Base-by-base conservation (phyloP, 768 basidiomycete genomes). In the Strobilomyces confusus region DNA sequence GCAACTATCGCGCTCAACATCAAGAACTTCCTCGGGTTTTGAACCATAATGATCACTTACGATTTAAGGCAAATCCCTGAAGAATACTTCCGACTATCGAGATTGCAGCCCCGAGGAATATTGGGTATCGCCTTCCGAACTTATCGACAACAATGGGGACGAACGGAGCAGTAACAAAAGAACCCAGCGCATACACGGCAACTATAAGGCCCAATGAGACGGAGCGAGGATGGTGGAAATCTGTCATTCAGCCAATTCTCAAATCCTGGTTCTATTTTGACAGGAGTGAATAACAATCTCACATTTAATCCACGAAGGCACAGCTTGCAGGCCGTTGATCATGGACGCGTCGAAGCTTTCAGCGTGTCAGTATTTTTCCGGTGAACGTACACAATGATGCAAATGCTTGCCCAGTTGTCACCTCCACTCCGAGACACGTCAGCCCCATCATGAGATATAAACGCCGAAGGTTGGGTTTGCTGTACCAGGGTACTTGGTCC, bases 291-390 rank as follows among this genome's bases (percentile, higher is more conserved):
- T 15, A 15, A 29, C 11, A 1, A n/a, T 6, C 75, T 57, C 45
- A 84, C 83, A 83, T 1, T 66, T 67, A 56, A 78, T 73, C 80
- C 80, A 84, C 0, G 80, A 77, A 20, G 75, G 67, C 6, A 84
- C 82, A 0, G 80, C 80, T 65, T 84, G 83, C 43, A 84, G 62
- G 38, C 80, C 83, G 56, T 83, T 84, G 63, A 84, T 74, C 83
- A 83, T 82, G 2, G 80, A 81, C 0, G 78, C 80, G 7, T 62
- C 61, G 12, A 60, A 60, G 0, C 61, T 62, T 51, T 49, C 4
- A 1, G 20, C 2, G 3, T 3, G 17, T 60, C 40, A 60, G 14
- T 5, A n/a, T 9, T n/a, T 15, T 20, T 0, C 11, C 0, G 13
- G 9, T 2, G 29, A 49, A 22, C 6, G 25, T 20, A 17, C 5